Evolutionary conservation across 768 basidiomycete species (phyloP), one percentile per base, ranked within the genome.

Genomic region (Lactarius trivialis): DNA sequence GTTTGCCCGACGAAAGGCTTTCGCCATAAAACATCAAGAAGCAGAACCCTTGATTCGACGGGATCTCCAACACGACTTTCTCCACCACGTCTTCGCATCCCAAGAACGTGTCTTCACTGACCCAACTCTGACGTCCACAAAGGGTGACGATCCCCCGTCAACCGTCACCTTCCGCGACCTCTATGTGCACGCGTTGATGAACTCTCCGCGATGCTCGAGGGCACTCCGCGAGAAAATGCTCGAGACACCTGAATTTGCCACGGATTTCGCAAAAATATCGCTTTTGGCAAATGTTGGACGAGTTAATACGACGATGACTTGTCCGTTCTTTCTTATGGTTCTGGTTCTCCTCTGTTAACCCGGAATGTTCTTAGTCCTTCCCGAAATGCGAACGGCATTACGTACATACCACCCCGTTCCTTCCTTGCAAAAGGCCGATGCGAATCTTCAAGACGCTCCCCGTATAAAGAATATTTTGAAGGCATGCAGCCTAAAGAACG

Each of bases 231-330:
- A 87, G 71, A 89, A 86, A 71, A 84, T 91, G 75, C 69, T 73
- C n/a, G 83, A 85, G 37, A 79, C 78, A 15, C 74, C 80, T 9
- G 72, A 73, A 15, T 88, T 86, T 69, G 82, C 82, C 3, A 77
- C 81, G 33, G 86, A 86, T 71, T 86, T 89, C 74, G 82, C 83
- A n/a, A 88, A 87, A 81, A 79, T 91, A 41, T 81, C 84, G 1
- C 75, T 91, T 5, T 75, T 90, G 30, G 84, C 88, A 24, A 91
- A 91, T 67, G 84, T 90, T n/a, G 88, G 88, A 32, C 76, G 89
- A 59, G 82, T 91, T 66, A 89, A 89, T 70, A 88, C 89, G 6
- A 91, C 89, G 5, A 85, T 90, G 81, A 89, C 89, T 63, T 92
- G 89, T 91, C 70, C 48, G 49, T 66, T 43, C 33, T 48, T 55